Conservation (phyloP, 768 basidiomycete species). For the Leccinum disarticulatum region DNA sequence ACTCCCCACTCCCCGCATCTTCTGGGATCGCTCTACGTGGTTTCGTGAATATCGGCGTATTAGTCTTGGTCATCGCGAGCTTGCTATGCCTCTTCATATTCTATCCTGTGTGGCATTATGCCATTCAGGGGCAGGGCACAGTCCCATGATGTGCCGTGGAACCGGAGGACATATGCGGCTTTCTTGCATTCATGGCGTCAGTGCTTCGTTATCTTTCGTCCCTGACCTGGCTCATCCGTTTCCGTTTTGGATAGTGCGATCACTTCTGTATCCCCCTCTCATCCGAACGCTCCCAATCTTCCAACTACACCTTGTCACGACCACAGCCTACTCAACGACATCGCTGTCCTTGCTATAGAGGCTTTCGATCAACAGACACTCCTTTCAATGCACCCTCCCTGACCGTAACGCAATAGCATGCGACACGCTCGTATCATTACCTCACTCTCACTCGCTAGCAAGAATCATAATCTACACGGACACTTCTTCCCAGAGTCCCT, state of each 20-base stretch:
- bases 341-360: neutral
- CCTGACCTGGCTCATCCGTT: neutral
- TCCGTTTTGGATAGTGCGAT: neutral
- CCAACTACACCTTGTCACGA: neutral
- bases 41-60: conserved; percentile 66
- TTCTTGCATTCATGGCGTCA: conserved; percentile 2
- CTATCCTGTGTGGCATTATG: conserved; percentile 64
- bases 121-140: neutral
- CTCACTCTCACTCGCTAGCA: conserved; percentile 6
- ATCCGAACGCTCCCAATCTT: conserved; percentile 1
- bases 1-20: conserved; percentile 26
- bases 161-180: neutral
- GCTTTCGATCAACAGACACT: neutral
- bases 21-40: conserved; percentile 44
- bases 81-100: conserved; percentile 77
- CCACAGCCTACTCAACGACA: neutral
- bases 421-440: neutral
- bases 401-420: neutral
- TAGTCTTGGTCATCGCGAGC: conserved; percentile 58
- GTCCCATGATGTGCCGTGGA: conserved; percentile 7
- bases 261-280: neutral
- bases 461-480: conserved; percentile 14
- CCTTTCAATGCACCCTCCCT: neutral
- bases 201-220: conserved; percentile 1
- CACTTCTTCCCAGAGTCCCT: neutral